Percentiles rank a stretch among this genome's conserved stretches.
Conservation (phyloP, 2,329 filamentous ascomycete species). For the Fusarium mangiferae region DNA sequence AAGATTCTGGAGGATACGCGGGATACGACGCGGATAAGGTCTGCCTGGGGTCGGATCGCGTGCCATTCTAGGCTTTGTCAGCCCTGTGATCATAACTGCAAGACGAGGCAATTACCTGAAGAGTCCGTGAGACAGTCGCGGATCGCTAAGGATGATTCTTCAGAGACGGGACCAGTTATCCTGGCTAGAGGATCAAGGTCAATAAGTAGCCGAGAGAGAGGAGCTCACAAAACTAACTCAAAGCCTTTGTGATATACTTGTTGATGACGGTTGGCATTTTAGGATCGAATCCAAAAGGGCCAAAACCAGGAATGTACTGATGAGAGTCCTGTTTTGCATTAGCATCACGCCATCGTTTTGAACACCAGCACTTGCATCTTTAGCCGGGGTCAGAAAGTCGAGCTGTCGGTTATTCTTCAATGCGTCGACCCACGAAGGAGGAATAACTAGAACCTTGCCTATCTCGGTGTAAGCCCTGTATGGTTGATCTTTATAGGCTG, state of each 20-base stretch:
- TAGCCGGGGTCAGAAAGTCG: not conserved
- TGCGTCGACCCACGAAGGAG: not conserved
- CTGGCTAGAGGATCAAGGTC: not conserved
- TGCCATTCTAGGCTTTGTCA: not conserved
- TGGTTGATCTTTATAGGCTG: not conserved
- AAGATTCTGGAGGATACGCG: conserved; percentile 5
- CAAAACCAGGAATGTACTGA: not conserved
- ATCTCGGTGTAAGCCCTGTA: not conserved
- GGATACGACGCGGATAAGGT: not conserved
- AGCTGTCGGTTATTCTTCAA: not conserved
- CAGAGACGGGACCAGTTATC: not conserved
- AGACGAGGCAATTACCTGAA: no score
- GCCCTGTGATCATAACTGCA: no score
- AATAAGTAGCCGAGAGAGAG: not conserved
- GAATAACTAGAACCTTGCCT: not conserved
- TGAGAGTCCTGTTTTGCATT: not conserved
- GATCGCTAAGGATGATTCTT: not conserved
- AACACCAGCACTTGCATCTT: not conserved
- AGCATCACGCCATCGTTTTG: fast-evolving
- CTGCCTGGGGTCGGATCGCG: fast-evolving
- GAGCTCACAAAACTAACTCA: not conserved
- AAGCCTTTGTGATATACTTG: not conserved
- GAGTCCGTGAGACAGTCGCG: not conserved
- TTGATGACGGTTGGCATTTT: not conserved
- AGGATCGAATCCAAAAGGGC: not conserved